Evolutionary conservation across 73 alveolate genomes (phyloP).

Genomic region (Uronychia setigera): DNA sequence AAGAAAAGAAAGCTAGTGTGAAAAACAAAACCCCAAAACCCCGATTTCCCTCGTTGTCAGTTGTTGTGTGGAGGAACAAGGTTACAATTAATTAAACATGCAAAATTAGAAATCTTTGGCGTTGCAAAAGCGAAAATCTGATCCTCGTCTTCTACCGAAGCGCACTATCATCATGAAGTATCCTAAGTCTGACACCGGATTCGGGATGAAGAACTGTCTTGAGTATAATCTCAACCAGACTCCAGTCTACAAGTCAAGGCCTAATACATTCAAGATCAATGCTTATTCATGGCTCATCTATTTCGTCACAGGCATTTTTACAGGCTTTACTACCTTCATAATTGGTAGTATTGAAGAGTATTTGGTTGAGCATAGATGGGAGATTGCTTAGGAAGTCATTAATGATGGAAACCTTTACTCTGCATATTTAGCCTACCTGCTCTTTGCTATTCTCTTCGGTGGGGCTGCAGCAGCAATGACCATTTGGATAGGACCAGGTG

Average conservation of each 20-base stretch:
- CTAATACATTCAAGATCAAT: conserved; percentile 16
- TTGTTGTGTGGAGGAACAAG: too few relatives aligned
- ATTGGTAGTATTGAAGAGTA: conserved; percentile 35
- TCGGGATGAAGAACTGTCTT: conserved; percentile 2
- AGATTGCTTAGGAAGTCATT: conserved; percentile 26
- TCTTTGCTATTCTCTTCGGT: conserved; percentile 27
- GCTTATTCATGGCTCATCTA: conserved; percentile 43
- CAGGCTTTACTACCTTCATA: conserved; percentile 42
- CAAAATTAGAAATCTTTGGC: too few relatives aligned
- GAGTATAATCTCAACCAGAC: background rate
- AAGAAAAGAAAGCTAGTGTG: too few relatives aligned
- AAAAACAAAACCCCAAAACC: too few relatives aligned
- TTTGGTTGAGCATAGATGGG: conserved; percentile 24
- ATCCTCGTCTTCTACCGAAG: too few relatives aligned
- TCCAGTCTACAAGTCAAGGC: conserved; percentile 16
- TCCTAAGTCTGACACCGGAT: conserved; percentile 9
- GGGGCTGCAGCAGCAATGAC: conserved; percentile 48
- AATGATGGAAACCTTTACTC: conserved; percentile 3
- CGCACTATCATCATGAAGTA: too few relatives aligned
- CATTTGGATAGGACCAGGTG: conserved; percentile 51
- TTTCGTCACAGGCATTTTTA: conserved; percentile 19
- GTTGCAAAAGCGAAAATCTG: too few relatives aligned
- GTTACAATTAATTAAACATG: too few relatives aligned
- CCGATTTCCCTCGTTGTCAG: too few relatives aligned
- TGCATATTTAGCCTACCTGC: conserved; percentile 28